Evolutionary conservation across 345 rosid species (phyloP).

Genomic region (Lepidium africanum): DNA sequence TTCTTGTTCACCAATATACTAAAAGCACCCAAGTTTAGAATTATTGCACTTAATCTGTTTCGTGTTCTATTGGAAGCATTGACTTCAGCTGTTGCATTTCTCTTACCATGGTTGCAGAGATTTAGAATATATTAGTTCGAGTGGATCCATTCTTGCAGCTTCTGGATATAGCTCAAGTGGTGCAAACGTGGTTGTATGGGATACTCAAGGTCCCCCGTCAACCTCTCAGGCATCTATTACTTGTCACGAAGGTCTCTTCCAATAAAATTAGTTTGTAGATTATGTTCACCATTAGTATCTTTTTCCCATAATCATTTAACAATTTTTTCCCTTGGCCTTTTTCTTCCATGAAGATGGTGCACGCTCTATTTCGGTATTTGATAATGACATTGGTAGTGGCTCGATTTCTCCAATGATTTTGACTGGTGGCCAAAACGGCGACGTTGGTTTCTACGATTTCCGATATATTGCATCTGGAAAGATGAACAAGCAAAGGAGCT

Average conservation of each 20-base stretch:
- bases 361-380: constrained; percentile 80
- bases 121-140: constrained; percentile 72
- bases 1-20: background rate
- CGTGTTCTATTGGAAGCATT: background rate
- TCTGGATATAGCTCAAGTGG: constrained; percentile 77
- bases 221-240: constrained; percentile 72
- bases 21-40: background rate
- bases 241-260: constrained; percentile 77
- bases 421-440: constrained; percentile 90
- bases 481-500: constrained; percentile 54
- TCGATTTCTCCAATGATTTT: constrained; percentile 85
- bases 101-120: constrained; percentile 51
- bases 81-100: background rate
- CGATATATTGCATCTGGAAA: constrained; percentile 85
- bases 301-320: background rate
- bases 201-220: constrained; percentile 85
- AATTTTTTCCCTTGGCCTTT: background rate
- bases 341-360: constrained; percentile 64
- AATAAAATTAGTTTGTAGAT: background rate
- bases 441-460: constrained; percentile 87
- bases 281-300: background rate
- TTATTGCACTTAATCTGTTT: background rate
- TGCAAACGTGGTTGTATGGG: constrained; percentile 88
- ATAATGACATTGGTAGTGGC: constrained; percentile 83
- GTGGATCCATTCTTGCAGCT: constrained; percentile 85